Evolutionary conservation across 306 rosid genomes (phyloP).

Genomic region (Heteromeles arbutifolia): DNA sequence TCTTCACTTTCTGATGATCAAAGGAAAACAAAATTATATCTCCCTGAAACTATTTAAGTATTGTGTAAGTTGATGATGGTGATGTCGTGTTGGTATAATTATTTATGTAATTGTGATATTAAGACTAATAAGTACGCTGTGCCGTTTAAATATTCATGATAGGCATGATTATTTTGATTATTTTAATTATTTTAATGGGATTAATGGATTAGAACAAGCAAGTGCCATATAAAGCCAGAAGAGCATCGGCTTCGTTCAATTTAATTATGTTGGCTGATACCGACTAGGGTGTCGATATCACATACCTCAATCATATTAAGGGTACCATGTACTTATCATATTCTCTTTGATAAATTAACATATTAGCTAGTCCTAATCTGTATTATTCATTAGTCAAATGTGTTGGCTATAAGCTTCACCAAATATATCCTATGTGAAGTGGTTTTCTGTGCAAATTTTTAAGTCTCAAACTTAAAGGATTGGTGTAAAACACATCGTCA

Average conservation of each 20-base stretch:
- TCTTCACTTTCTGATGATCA: too few relatives aligned
- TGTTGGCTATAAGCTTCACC: not conserved
- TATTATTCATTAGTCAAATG: not conserved
- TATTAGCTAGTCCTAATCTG: not conserved
- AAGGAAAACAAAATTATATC: too few relatives aligned
- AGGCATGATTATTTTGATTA: not conserved
- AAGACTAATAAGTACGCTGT: not conserved
- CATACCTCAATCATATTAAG: conserved; percentile 1
- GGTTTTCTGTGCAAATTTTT: too few relatives aligned
- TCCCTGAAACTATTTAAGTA: too few relatives aligned
- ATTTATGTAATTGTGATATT: not conserved
- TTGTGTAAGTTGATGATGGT: too few relatives aligned
- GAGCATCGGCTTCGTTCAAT: not conserved
- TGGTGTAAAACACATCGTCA: too few relatives aligned
- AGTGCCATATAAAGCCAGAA: not conserved
- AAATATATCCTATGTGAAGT: too few relatives aligned
- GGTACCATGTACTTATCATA: not conserved
- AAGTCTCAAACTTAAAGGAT: too few relatives aligned
- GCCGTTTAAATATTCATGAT: not conserved
- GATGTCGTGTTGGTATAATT: not conserved
- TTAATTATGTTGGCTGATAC: not conserved
- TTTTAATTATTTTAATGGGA: not conserved
- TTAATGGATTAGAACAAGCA: not conserved
- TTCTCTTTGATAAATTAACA: not conserved
- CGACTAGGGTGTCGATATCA: not conserved